Evolutionary conservation across 176 grass and related monocot species (phyloP).

Genomic region (Oryza nivara): DNA sequence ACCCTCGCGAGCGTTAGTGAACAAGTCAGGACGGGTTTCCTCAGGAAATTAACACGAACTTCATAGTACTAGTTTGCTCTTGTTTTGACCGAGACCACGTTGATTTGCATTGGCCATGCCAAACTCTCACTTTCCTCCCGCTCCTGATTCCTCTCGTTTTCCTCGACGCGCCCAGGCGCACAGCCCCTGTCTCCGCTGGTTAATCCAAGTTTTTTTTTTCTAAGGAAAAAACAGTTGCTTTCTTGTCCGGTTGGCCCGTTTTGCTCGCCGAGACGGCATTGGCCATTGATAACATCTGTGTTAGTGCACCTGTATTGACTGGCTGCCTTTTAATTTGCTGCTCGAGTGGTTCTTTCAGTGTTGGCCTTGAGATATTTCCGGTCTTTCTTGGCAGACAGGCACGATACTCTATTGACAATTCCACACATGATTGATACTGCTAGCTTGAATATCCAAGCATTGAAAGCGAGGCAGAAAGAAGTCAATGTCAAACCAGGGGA

Average conservation of each 20-base stretch:
- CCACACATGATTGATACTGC: not conserved
- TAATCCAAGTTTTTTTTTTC: not conserved
- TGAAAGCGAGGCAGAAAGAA: not conserved
- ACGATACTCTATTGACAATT: too few species aligned
- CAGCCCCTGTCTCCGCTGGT: not conserved
- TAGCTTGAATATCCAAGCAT: not conserved
- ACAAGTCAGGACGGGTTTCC: not conserved
- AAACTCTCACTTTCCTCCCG: not conserved
- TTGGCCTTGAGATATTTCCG: too few species aligned
- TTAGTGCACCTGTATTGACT: not conserved
- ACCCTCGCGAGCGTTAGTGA: not conserved
- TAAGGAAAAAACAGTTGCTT: not conserved
- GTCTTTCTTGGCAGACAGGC: too few species aligned
- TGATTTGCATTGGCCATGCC: not conserved
- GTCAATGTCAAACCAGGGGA: not conserved
- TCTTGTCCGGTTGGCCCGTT: not conserved
- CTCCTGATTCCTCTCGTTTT: not conserved
- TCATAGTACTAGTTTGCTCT: not conserved
- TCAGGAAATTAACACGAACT: not conserved
- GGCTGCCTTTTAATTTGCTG: not conserved
- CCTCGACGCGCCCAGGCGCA: not conserved
- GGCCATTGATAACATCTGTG: not conserved
- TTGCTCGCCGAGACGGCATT: not conserved
- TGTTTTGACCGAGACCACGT: conserved; percentile 16
- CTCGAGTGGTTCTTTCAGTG: not conserved